Percentiles rank a stretch among this genome's conserved stretches.
phyloP scores from a whole-genome alignment of 1,139 yeast genomes.

The Pichia sp. region DNA sequence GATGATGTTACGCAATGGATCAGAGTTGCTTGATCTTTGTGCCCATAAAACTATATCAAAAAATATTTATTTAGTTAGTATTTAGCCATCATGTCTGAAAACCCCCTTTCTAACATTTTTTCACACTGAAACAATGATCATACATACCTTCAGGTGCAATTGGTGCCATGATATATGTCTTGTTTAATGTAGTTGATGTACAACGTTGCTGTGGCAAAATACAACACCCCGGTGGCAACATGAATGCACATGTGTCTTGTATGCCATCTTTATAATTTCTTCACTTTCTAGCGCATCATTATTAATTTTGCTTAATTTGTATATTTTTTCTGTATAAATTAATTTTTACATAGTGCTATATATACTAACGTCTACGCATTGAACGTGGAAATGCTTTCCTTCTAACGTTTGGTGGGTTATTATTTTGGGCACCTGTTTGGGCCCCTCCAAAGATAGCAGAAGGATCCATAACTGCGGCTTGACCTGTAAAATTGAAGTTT shows the following conservation, averaged over 20 bases:
- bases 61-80: conserved; percentile 8
- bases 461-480: conserved; percentile 23
- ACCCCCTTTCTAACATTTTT: too few species aligned
- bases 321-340: too few species aligned
- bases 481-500: conserved; percentile 27
- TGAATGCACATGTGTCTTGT: too few species aligned
- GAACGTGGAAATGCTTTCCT: conserved; percentile 8
- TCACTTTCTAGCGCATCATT: too few species aligned
- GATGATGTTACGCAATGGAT: conserved; percentile 65
- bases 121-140: not conserved
- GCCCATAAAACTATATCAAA: conserved; percentile 71
- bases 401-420: not conserved
- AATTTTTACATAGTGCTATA: too few species aligned
- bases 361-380: conserved; percentile 12
- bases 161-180: conserved; percentile 13
- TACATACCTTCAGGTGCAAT: conserved; percentile 37
- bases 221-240: too few species aligned
- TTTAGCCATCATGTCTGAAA: not conserved
- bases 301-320: too few species aligned
- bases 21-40: conserved; percentile 77
- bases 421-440: not conserved
- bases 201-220: too few species aligned
- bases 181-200: too few species aligned
- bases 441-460: conserved; percentile 24
- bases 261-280: too few species aligned